These are phyloP conservation scores for Xylariaceae sp. DNA, from an alignment of 2,329 filamentous ascomycete genomes.

Conservation along the genomic window DNA sequence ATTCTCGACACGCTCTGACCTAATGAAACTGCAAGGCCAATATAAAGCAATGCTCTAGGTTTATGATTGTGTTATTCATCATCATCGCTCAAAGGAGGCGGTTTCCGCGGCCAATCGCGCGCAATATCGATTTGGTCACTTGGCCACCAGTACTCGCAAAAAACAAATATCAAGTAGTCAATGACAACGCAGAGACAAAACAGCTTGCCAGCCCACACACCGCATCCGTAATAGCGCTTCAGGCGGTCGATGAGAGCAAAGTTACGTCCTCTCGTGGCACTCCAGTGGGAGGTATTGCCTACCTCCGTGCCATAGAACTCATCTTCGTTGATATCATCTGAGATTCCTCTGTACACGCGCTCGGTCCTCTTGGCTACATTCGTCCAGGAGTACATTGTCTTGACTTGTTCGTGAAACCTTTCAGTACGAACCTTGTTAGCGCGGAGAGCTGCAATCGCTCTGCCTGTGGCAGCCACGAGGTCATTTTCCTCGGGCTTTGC, in stretches of 20 bases:
- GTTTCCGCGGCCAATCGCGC: constrained; percentile 88
- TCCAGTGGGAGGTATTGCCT: constrained; percentile 66
- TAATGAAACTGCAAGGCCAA: too few relatives aligned
- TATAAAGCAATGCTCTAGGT: too few relatives aligned
- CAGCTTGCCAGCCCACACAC: constrained; percentile 96
- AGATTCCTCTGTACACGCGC: constrained; percentile 92
- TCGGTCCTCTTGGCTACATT: constrained; percentile 94
- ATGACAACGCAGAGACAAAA: constrained; percentile 95
- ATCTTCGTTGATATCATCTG: constrained; percentile 80
- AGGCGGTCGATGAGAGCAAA: constrained; percentile 93
- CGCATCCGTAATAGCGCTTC: constrained; percentile 97
- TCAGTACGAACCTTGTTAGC: constrained; percentile 89
- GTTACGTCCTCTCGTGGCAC: constrained; percentile 74
- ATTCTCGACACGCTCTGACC: too few relatives aligned
- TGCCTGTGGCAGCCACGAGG: constrained; percentile 85
- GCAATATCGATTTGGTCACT: constrained; percentile 87
- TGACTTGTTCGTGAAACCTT: constrained; percentile 94
- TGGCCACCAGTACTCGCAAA: constrained; percentile 87
- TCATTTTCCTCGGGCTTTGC: constrained; percentile 97
- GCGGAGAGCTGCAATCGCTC: constrained; percentile 85
- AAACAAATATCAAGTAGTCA: constrained; percentile 88
- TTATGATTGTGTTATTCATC: constrained; percentile 33
- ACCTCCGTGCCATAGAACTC: constrained; percentile 88
- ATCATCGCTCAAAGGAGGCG: constrained; percentile 35
- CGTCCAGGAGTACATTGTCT: constrained; percentile 98